Evolutionary conservation across 139 green algal species (phyloP), one percentile per base, ranked within the genome.

Genomic region (Auxenochlorella pyrenoidosa): DNA sequence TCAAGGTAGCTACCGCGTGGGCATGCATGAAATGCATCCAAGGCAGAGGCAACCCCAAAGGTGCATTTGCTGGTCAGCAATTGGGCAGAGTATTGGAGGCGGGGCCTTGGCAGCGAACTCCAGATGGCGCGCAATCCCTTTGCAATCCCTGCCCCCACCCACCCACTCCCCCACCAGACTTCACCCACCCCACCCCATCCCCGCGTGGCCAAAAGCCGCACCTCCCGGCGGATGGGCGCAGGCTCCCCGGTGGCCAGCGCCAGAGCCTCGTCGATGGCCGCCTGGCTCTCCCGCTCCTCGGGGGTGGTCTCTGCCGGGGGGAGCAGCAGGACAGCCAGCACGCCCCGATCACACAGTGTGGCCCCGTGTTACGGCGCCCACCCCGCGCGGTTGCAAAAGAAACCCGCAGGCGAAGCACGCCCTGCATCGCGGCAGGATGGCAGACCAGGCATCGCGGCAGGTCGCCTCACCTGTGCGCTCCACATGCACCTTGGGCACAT

Each of bases 401-500:
- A 12, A 12, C 24, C 22, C 4, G 21, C 59, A 68, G 59, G 59
- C 8, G 47, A 6, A 54, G 47, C 47, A 54, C 47, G 8, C 6
- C 6, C 47, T 54, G 47, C 47, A 54, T 6, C 47, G 8, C 47
- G 47, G 8, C 6, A 54, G 47, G 8, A 54, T 54, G 59, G 3
- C 21, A 30, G n/a, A 68, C 8, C 59, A 68, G 59, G 59, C 59
- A 68, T 8, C 8, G 59, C 59, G 28, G 59, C 21, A 22, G 13
- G 59, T 16, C 5, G 59, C 59, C 59, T 68, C 63, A 77, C 80
- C 80, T 0, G 43, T n/a, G 32, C 12, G 82, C 82, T 79, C 82
- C 44, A 86, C 66, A 10, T 86, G 82, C 82, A 86, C 66, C 82
- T 79, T 51, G 21, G 82, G 82, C 82, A 86, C 32, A 16, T 70